Evolutionary conservation across 768 basidiomycete species (phyloP).

Genomic region (Solioccasus polychromus): DNA sequence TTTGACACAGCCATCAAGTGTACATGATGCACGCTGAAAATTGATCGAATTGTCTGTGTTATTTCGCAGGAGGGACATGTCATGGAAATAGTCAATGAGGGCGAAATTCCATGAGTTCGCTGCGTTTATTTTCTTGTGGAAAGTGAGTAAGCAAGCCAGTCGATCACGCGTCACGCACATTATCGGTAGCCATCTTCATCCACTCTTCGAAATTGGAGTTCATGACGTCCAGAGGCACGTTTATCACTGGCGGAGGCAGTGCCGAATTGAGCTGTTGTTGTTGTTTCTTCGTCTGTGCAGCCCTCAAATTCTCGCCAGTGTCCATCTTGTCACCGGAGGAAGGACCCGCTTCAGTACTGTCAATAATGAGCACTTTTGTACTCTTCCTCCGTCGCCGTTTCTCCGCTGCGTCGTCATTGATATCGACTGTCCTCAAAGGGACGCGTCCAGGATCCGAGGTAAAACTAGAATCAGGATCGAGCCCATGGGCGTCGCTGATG

Average conservation of each 20-base stretch:
- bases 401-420: slow-evolving; percentile 87
- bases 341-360: slow-evolving; percentile 55
- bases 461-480: slow-evolving; percentile 35
- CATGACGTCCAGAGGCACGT: slow-evolving; percentile 79
- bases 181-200: slow-evolving; percentile 99
- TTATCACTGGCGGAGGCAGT: slow-evolving; percentile 51
- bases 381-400: slow-evolving; percentile 81
- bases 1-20: slow-evolving; percentile 97
- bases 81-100: slow-evolving; percentile 98
- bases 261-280: slow-evolving; percentile 60
- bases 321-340: slow-evolving; percentile 45
- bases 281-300: slow-evolving; percentile 49
- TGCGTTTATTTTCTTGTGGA: slow-evolving; percentile 91
- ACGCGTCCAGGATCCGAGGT: slow-evolving; percentile 39
- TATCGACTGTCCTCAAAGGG: slow-evolving; percentile 37
- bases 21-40: slow-evolving; percentile 97
- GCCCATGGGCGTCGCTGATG: slow-evolving; percentile 50
- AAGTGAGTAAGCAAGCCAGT: slow-evolving; percentile 6
- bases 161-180: slow-evolving; percentile 49
- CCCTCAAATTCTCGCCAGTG: slow-evolving; percentile 38
- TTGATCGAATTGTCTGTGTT: slow-evolving; percentile 95
- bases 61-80: slow-evolving; percentile 94
- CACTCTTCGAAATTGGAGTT: slow-evolving; percentile 95
- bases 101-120: slow-evolving; percentile 98
- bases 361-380: slow-evolving; percentile 57